phyloP scores from a whole-genome alignment of 805 yeast genomes.

The Torulaspora microellipsoides region DNA sequence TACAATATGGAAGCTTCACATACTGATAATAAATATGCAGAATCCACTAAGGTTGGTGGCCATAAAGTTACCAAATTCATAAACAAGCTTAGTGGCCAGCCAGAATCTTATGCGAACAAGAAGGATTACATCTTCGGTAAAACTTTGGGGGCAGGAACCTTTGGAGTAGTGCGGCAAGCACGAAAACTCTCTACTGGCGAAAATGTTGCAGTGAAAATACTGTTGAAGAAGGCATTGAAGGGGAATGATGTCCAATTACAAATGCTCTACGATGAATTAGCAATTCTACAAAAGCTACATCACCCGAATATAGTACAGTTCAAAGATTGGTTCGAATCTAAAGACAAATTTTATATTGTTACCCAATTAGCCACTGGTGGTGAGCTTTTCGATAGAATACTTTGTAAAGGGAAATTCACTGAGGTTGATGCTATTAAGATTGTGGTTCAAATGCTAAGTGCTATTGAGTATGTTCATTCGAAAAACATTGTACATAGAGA shows the following conservation, averaged over 20 bases:
- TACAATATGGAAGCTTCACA: neutral
- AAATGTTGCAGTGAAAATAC: slow-evolving; percentile 85
- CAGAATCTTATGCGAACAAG: slow-evolving; percentile 62
- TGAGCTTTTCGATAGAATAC: slow-evolving; percentile 84
- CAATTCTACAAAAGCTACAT: slow-evolving; percentile 57
- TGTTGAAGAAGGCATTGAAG: slow-evolving; percentile 76
- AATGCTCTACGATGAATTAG: slow-evolving; percentile 73
- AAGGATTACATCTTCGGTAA: slow-evolving; percentile 68
- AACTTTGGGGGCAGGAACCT: slow-evolving; percentile 91
- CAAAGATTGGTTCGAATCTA: slow-evolving; percentile 89
- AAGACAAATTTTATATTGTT: slow-evolving; percentile 87
- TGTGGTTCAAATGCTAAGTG: slow-evolving; percentile 68
- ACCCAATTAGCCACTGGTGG: slow-evolving; percentile 97
- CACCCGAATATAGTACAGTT: slow-evolving; percentile 90
- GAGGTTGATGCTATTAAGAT: slow-evolving; percentile 82
- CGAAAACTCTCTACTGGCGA: slow-evolving; percentile 47
- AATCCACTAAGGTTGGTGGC: slow-evolving; percentile 26
- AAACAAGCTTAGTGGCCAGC: slow-evolving; percentile 66
- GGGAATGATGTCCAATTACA: slow-evolving; percentile 58
- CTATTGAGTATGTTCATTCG: slow-evolving; percentile 72
- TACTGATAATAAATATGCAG: neutral
- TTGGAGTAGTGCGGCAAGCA: slow-evolving; percentile 88
- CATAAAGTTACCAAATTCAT: slow-evolving; percentile 38
- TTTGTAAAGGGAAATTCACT: slow-evolving; percentile 75
- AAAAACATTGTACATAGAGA: slow-evolving; percentile 87